Evolutionary conservation across 805 yeast genomes (phyloP).

Genomic region (Candida caryicola): DNA sequence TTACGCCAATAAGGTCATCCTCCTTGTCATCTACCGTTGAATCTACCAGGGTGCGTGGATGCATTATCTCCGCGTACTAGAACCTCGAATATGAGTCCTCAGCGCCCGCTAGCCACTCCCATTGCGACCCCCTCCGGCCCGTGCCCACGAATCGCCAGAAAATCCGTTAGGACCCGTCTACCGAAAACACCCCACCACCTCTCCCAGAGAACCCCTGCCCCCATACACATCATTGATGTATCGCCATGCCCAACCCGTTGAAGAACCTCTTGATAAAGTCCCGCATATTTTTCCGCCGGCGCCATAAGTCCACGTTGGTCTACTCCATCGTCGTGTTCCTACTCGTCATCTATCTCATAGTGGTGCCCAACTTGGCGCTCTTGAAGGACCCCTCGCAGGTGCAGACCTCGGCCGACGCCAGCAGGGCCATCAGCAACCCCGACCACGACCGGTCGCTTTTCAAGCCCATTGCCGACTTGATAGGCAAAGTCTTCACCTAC

Average conservation of each 20-base stretch:
- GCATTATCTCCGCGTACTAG: no score
- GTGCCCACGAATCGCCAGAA: no score
- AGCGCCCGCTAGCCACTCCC: not conserved
- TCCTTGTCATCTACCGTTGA: no score
- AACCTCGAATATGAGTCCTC: no score
- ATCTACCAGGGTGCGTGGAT: no score
- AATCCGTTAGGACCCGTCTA: no score
- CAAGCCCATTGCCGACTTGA: slow-evolving; percentile 1
- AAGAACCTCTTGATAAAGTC: slow-evolving; percentile 2
- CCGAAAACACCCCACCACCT: no score
- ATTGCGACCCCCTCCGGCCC: not conserved
- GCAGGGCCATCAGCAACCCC: slow-evolving; percentile 6
- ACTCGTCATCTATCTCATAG: slow-evolving; percentile 7
- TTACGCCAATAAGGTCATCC: no score
- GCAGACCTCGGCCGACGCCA: not conserved
- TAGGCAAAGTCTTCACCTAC: slow-evolving; percentile 1
- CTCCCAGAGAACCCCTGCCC: no score
- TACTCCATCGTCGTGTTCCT: slow-evolving; percentile 5
- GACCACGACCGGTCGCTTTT: slow-evolving; percentile 5
- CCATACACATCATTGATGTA: not conserved
- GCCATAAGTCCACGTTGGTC: slow-evolving; percentile 6
- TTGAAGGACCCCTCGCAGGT: not conserved
- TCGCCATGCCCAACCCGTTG: slow-evolving; percentile 2
- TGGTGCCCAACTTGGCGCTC: slow-evolving; percentile 9
- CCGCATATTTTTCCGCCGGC: slow-evolving; percentile 7